Percentiles rank a stretch among this genome's conserved stretches.
Evolutionary conservation across 371 early-diverging fungal species (phyloP).

Genomic region (Dentiscutata heterogama): DNA sequence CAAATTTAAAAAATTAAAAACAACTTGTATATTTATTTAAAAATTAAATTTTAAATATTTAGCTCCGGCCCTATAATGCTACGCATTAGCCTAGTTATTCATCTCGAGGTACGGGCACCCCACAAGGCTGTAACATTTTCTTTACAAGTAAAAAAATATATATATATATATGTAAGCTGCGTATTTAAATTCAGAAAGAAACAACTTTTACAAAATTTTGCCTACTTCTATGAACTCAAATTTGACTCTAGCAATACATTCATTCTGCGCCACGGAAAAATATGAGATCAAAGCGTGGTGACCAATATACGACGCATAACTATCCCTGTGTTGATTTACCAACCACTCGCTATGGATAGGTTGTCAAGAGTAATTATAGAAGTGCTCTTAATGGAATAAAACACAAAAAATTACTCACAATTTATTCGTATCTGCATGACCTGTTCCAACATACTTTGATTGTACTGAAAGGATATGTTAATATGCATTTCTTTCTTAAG

Average conservation of each 20-base stretch:
- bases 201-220: neutral
- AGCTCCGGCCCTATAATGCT: too few relatives aligned
- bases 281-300: conserved; percentile 79
- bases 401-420: conserved; percentile 64
- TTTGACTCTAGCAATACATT: conserved; percentile 79
- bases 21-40: too few relatives aligned
- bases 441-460: conserved; percentile 91
- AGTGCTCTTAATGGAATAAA: neutral
- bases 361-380: neutral
- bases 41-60: too few relatives aligned
- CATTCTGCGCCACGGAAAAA: conserved; percentile 88
- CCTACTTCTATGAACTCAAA: conserved; percentile 78
- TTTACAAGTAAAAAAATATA: conserved; percentile 47
- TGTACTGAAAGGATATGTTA: conserved; percentile 63
- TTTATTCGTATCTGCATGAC: conserved; percentile 93
- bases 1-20: too few relatives aligned
- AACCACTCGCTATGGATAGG: conserved; percentile 79
- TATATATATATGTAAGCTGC: neutral
- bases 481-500: too few relatives aligned
- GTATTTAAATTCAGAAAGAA: neutral
- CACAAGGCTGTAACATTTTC: conserved; percentile 88
- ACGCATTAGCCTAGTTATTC: too few relatives aligned
- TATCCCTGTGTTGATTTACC: conserved; percentile 87
- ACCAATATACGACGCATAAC: conserved; percentile 82
- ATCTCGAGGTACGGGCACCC: conserved; percentile 70